These are phyloP conservation scores for Blastobotrys niveus DNA, from an alignment of 1,139 yeast species.

Conservation along the genomic window DNA sequence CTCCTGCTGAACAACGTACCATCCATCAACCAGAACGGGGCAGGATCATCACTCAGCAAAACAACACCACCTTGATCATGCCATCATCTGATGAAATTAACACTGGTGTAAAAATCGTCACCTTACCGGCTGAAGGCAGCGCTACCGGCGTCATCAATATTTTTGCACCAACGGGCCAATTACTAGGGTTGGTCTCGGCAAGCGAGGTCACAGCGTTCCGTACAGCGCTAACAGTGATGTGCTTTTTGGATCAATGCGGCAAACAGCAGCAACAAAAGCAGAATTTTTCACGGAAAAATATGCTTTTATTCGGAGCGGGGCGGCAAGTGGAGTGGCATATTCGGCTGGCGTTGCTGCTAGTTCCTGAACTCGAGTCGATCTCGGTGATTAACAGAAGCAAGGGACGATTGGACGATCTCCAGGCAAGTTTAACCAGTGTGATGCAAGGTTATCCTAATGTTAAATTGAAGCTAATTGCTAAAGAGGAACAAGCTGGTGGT, in stretches of 20 bases:
- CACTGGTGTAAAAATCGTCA: conserved; percentile 8
- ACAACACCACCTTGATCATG: conserved; percentile 10
- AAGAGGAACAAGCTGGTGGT: conserved; percentile 8
- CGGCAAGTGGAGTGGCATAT: conserved; percentile 14
- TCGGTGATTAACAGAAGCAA: conserved; percentile 10
- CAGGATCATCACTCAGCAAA: conserved; percentile 8
- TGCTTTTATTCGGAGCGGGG: conserved; percentile 11
- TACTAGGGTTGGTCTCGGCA: conserved; percentile 9
- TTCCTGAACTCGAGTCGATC: conserved; percentile 7
- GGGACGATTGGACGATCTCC: conserved; percentile 4
- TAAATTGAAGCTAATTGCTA: conserved; percentile 5
- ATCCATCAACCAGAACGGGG: conserved; percentile 12
- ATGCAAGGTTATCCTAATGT: conserved; percentile 3
- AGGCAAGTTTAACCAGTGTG: not conserved
- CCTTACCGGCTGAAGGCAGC: conserved; percentile 8
- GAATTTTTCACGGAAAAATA: conserved; percentile 4
- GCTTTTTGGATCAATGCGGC: not conserved
- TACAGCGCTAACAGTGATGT: conserved; percentile 10
- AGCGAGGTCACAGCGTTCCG: conserved; percentile 13
- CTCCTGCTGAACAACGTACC: too few species aligned
- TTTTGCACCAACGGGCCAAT: conserved; percentile 5
- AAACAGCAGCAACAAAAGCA: too few species aligned
- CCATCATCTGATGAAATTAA: conserved; percentile 12
- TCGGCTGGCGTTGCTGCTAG: conserved; percentile 8
- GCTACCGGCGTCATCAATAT: conserved; percentile 11